A percentile compares a stretch with the other conserved stretches of the same genome.
Conservation (phyloP, 2,329 filamentous ascomycete species). For the Massarina eburnea region DNA sequence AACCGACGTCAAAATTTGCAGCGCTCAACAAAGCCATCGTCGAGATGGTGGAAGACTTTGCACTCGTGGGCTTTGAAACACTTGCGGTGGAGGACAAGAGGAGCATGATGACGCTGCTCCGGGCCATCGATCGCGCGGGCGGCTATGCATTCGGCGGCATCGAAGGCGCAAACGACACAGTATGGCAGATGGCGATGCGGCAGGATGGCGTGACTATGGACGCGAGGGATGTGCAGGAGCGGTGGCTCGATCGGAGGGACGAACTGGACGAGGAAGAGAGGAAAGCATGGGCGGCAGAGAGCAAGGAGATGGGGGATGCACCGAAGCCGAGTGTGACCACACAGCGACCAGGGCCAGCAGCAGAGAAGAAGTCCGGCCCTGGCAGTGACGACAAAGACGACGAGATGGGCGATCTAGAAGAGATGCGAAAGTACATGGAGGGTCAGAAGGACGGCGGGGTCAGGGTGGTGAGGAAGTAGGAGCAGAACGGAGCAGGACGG, state of each 20-base stretch:
- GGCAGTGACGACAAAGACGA: conserved; percentile 36
- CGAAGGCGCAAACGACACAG: conserved; percentile 88
- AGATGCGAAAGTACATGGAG: conserved; percentile 43
- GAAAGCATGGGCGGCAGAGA: conserved; percentile 74
- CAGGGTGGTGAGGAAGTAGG: conserved; percentile 66
- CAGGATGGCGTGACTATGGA: conserved; percentile 71
- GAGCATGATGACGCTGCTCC: conserved; percentile 90
- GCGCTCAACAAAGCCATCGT: conserved; percentile 85
- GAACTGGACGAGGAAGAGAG: conserved; percentile 81
- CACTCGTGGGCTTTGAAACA: conserved; percentile 88
- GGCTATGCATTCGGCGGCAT: conserved; percentile 91
- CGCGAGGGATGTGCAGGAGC: conserved; percentile 86
- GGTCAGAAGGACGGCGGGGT: conserved; percentile 61
- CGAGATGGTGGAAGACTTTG: conserved; percentile 84
- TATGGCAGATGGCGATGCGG: conserved; percentile 97
- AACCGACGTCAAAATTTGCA: conserved; percentile 66
- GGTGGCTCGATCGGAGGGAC: conserved; percentile 90
- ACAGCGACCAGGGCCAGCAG: conserved; percentile 2
- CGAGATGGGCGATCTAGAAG: conserved; percentile 43
- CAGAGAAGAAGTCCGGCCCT: conserved; percentile 8
- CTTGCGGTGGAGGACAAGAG: conserved; percentile 95
- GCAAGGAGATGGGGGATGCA: conserved; percentile 47
- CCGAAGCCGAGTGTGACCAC: conserved; percentile 12
- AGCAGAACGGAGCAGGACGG: too few species aligned
- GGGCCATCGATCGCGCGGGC: conserved; percentile 85